Evolutionary conservation across 768 basidiomycete species (phyloP).

Genomic region (Lyophyllum semitale): DNA sequence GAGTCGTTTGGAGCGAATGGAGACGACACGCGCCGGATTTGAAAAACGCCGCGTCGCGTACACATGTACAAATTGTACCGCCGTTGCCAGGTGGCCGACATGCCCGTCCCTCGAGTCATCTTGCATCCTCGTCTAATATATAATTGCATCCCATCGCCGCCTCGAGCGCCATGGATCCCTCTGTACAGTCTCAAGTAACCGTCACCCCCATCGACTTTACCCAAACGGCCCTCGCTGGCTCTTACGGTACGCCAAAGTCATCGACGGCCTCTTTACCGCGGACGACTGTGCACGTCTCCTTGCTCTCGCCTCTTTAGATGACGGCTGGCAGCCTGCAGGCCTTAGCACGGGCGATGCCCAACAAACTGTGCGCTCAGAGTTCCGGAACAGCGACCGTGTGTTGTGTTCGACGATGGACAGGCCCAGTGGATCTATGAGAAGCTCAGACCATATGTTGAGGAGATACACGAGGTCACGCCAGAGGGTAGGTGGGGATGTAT

Average conservation of each 20-base stretch:
- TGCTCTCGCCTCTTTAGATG: conserved; percentile 34
- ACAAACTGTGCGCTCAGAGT: conserved; percentile 34
- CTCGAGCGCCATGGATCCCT: background rate
- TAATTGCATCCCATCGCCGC: background rate
- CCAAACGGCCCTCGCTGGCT: conserved; percentile 30
- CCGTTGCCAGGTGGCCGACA: background rate
- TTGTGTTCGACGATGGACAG: conserved; percentile 34
- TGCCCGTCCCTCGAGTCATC: background rate
- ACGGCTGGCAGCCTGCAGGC: conserved; percentile 39
- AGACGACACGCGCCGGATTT: background rate
- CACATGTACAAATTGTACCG: conserved; percentile 4
- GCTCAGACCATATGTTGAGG: conserved; percentile 38
- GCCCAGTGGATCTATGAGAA: conserved; percentile 36
- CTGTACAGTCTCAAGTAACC: background rate
- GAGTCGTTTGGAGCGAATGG: conserved; percentile 5
- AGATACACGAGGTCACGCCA: conserved; percentile 33
- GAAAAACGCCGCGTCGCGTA: conserved; percentile 3
- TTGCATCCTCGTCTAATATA: background rate
- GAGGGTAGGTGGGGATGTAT: conserved; percentile 35
- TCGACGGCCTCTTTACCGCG: conserved; percentile 42
- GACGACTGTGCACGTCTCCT: conserved; percentile 43
- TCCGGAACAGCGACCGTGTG: conserved; percentile 43
- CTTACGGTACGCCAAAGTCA: conserved; percentile 44
- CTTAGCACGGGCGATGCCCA: conserved; percentile 29
- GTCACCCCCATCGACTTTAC: conserved; percentile 36